These are phyloP conservation scores for Striga hermonthica DNA, from an alignment of 305 asterid species.

Conservation along the genomic window DNA sequence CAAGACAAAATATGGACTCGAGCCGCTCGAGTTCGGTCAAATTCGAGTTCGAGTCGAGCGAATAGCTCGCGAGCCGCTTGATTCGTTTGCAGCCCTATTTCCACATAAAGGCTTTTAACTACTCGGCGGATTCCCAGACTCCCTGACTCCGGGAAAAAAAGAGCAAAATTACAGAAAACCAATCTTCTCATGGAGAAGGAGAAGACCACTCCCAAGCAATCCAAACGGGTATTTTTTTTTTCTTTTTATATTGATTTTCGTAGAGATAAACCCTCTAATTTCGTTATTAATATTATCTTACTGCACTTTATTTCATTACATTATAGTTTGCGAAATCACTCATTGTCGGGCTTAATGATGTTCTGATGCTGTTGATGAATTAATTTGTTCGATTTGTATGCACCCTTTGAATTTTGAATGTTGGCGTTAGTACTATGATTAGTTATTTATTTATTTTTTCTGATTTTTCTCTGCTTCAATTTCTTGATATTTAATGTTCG, in stretches of 20 bases:
- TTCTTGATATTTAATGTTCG: background rate
- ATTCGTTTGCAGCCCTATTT: too few relatives aligned
- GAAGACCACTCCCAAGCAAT: constrained; percentile 14
- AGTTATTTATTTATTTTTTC: too few relatives aligned
- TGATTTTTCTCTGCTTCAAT: too few relatives aligned
- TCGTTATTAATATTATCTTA: background rate
- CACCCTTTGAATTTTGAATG: background rate
- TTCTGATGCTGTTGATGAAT: constrained; percentile 2
- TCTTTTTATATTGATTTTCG: background rate
- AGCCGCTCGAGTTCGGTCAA: too few relatives aligned
- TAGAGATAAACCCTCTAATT: background rate
- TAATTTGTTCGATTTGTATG: background rate
- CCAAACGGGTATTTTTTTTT: constrained; percentile 20
- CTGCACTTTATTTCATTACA: background rate
- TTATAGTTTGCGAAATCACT: background rate
- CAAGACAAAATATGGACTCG: too few relatives aligned
- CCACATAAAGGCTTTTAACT: too few relatives aligned
- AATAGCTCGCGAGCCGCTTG: too few relatives aligned
- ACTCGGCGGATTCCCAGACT: background rate
- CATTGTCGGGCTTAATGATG: background rate
- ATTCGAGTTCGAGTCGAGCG: too few relatives aligned
- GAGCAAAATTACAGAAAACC: background rate
- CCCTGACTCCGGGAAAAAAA: background rate
- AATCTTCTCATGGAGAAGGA: constrained; percentile 19
- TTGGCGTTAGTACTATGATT: too few relatives aligned